phyloP scores from a whole-genome alignment of 2,329 filamentous ascomycete genomes.

The Canariomyces notabilis region DNA sequence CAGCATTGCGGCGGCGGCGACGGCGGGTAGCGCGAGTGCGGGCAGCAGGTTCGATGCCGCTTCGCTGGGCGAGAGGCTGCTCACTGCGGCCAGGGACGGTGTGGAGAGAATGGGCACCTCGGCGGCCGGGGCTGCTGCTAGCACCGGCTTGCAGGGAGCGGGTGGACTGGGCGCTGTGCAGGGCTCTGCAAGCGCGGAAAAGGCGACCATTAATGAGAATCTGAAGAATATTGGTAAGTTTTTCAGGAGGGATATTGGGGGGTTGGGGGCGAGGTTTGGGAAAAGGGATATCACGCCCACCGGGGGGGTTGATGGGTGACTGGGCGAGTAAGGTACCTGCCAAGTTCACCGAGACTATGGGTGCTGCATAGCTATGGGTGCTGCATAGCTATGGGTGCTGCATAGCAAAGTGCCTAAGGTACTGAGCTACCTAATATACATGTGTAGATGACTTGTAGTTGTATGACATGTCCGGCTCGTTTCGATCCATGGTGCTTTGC shows the following conservation, averaged over 20 bases:
- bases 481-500: no score
- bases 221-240: conserved; percentile 95
- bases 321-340: no score
- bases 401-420: no score
- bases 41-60: conserved; percentile 70
- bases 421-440: no score
- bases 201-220: conserved; percentile 83
- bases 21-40: conserved; percentile 30
- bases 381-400: no score
- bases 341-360: no score
- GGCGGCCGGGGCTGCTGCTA: conserved; percentile 37
- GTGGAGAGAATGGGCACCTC: conserved; percentile 68
- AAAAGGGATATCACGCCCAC: conserved; percentile 46
- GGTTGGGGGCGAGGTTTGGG: conserved; percentile 68
- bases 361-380: no score
- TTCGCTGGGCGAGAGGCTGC: conserved; percentile 77
- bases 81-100: conserved; percentile 81
- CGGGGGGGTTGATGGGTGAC: conserved; percentile 21
- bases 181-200: conserved; percentile 37
- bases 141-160: no score
- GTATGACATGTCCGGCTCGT: background rate
- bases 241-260: conserved; percentile 81
- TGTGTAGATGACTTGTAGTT: background rate
- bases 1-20: conserved; percentile 24
- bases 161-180: conserved; percentile 12